These are phyloP conservation scores for Candida smagusa DNA, from an alignment of 1,139 yeast genomes.

Conservation along the genomic window DNA sequence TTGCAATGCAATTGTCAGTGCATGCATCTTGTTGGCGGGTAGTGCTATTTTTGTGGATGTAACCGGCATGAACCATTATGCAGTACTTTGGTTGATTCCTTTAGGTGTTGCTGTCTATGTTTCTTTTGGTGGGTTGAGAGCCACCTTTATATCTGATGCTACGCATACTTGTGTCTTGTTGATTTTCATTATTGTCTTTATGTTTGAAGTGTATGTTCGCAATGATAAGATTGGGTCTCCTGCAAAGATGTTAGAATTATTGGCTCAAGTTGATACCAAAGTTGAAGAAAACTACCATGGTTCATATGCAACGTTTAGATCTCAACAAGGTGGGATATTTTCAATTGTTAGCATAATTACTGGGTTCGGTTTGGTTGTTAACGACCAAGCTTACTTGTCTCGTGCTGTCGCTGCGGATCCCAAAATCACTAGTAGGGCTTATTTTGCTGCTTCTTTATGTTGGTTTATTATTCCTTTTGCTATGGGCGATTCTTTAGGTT, in stretches of 20 bases:
- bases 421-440: constrained; percentile 36
- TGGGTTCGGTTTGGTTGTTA: constrained; percentile 65
- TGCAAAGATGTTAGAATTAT: constrained; percentile 41
- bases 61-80: constrained; percentile 35
- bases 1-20: constrained; percentile 35
- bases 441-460: constrained; percentile 41
- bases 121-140: constrained; percentile 44
- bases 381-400: constrained; percentile 54
- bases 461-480: constrained; percentile 42
- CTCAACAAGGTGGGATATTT: constrained; percentile 38
- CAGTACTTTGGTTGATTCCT: constrained; percentile 34
- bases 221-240: constrained; percentile 46
- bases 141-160: constrained; percentile 46
- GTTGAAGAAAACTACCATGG: constrained; percentile 45
- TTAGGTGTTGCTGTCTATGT: constrained; percentile 41
- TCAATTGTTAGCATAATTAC: constrained; percentile 30
- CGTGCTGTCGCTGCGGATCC: constrained; percentile 36
- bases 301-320: constrained; percentile 44
- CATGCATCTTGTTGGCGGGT: constrained; percentile 39
- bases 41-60: constrained; percentile 33
- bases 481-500: constrained; percentile 42
- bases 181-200: constrained; percentile 37
- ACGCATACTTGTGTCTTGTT: constrained; percentile 41
- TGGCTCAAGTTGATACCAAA: constrained; percentile 31
- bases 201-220: constrained; percentile 39